phyloP scores from a whole-genome alignment of 441 rosid species.

The Gossypium davidsonii region DNA sequence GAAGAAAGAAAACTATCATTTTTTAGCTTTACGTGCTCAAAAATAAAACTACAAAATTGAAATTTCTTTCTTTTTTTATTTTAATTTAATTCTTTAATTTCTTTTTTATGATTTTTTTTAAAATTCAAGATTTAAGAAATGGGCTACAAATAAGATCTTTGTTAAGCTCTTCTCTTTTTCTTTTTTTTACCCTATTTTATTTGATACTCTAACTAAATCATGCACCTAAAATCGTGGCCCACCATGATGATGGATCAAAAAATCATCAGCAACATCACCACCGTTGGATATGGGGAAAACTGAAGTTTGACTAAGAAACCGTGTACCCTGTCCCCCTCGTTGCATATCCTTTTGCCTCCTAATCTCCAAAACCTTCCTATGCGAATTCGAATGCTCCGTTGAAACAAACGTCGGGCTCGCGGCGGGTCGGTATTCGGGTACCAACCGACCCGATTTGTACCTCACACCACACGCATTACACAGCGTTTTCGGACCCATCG shows the following conservation, averaged over 20 bases:
- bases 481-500: constrained; percentile 11
- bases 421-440: constrained; percentile 13
- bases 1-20: no score
- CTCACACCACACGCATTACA: constrained; percentile 16
- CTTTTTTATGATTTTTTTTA: no score
- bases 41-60: no score
- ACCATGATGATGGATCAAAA: constrained; percentile 55
- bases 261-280: constrained; percentile 46
- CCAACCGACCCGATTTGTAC: constrained; percentile 18
- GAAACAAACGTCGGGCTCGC: constrained; percentile 12
- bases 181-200: not conserved
- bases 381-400: constrained; percentile 15
- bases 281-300: constrained; percentile 52
- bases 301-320: constrained; percentile 41
- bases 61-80: no score
- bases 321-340: constrained; percentile 47
- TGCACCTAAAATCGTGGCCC: constrained; percentile 51
- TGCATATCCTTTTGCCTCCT: constrained; percentile 59
- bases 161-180: no score
- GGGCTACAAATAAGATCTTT: no score
- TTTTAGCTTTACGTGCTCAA: no score
- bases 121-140: no score
- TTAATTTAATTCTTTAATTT: no score
- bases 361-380: constrained; percentile 48
- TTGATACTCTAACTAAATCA: constrained; percentile 33